These are phyloP conservation scores for Termitomyces sp. DNA, from an alignment of 768 basidiomycete species.

Conservation along the genomic window DNA sequence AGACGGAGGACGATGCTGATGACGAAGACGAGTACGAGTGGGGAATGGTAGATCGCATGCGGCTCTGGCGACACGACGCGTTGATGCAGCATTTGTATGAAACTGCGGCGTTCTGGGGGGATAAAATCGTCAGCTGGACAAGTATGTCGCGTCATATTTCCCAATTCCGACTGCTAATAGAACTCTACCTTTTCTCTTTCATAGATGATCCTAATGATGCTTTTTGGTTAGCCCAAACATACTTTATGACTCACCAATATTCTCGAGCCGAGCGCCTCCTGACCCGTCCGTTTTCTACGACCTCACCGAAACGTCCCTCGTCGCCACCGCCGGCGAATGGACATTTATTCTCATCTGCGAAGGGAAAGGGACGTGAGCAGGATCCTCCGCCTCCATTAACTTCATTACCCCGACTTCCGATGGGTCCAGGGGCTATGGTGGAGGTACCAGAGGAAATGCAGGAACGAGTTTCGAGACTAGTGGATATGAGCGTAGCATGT, in stretches of 20 bases:
- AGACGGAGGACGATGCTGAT: constrained; percentile 54
- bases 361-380: constrained; percentile 62
- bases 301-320: constrained; percentile 33
- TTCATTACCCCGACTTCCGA: constrained; percentile 52
- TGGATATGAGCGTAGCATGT: constrained; percentile 94
- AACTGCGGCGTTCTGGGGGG: constrained; percentile 97
- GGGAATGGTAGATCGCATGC: constrained; percentile 92
- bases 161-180: not conserved
- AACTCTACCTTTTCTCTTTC: not conserved
- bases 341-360: constrained; percentile 30
- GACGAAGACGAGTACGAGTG: constrained; percentile 62
- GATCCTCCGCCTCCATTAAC: constrained; percentile 27
- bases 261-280: constrained; percentile 89
- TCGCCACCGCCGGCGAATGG: constrained; percentile 35
- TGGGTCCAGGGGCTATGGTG: constrained; percentile 67
- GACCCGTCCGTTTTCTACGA: constrained; percentile 74
- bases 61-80: constrained; percentile 96
- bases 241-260: constrained; percentile 95
- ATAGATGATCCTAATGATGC: constrained; percentile 95
- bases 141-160: constrained; percentile 49
- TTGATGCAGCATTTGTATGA: constrained; percentile 98
- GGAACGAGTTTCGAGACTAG: constrained; percentile 67
- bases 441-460: constrained; percentile 62
- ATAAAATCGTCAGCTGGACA: constrained; percentile 94
- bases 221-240: constrained; percentile 98